Conservation (phyloP, 108 stramenopile species). For the Heterococcus sp. region DNA sequence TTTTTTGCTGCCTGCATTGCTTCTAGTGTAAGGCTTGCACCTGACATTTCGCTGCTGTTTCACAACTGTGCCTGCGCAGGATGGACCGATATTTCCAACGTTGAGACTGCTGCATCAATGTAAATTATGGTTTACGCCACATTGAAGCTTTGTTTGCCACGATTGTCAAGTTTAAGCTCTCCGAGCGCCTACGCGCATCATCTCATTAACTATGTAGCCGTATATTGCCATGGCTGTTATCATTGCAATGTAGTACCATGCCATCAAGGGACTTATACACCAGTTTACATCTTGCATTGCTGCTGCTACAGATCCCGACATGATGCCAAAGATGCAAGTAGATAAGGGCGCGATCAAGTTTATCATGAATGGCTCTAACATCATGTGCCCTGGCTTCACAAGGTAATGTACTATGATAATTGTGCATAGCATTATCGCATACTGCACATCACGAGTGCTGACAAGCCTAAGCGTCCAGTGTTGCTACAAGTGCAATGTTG, state of each 20-base stretch:
- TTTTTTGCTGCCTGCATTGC: not conserved
- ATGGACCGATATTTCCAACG: not conserved
- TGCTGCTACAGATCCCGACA: conserved; percentile 46
- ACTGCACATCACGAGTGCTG: not conserved
- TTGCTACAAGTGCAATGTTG: not conserved
- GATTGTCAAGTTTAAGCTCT: too few species aligned
- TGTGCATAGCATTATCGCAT: conserved; percentile 51
- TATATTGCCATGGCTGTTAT: too few species aligned
- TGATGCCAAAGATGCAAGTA: conserved; percentile 56
- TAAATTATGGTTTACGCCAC: not conserved
- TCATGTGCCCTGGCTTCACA: conserved; percentile 95
- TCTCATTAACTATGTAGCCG: too few species aligned
- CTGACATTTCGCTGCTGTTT: too few species aligned
- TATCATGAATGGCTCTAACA: conserved; percentile 88
- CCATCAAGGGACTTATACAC: too few species aligned
- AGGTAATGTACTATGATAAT: conserved; percentile 76
- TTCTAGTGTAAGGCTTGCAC: too few species aligned
- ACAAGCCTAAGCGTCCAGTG: not conserved
- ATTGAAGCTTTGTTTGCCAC: too few species aligned
- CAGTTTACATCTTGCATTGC: too few species aligned
- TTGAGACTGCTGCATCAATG: conserved; percentile 5
- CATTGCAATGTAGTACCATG: too few species aligned
- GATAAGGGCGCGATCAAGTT: conserved; percentile 89
- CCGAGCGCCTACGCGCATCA: too few species aligned
- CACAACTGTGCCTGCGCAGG: too few species aligned